phyloP scores from a whole-genome alignment of 345 rosid species.

The Hypericum perforatum region DNA sequence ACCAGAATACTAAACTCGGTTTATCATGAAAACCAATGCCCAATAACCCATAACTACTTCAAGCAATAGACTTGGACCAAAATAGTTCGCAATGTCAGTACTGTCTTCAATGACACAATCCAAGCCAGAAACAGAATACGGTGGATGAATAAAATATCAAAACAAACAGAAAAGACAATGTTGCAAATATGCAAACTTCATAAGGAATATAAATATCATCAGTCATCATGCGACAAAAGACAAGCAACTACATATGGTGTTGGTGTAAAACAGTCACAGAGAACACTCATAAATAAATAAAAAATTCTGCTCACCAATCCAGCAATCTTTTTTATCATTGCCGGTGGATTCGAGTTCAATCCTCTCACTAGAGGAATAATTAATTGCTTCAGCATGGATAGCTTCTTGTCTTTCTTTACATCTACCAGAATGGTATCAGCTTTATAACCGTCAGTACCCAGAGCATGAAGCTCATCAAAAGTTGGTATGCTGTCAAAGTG shows the following conservation, averaged over 20 bases:
- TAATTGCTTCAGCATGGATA: conserved; percentile 80
- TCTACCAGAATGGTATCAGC: conserved; percentile 86
- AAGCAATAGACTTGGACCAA: no score
- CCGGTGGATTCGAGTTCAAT: conserved; percentile 78
- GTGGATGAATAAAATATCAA: no score
- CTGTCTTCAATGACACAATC: no score
- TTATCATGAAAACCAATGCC: no score
- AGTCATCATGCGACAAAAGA: background rate
- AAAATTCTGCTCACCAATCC: conserved; percentile 57
- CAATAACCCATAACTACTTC: no score
- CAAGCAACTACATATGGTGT: background rate
- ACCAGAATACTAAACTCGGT: no score
- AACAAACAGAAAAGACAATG: no score
- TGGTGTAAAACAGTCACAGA: background rate
- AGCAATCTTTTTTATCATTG: conserved; percentile 81
- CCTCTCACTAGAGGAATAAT: conserved; percentile 68
- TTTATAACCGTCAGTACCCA: conserved; percentile 62
- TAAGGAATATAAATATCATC: no score
- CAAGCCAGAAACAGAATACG: no score
- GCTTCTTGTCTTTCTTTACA: conserved; percentile 71
- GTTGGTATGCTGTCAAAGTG: conserved; percentile 63
- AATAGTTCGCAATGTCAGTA: no score
- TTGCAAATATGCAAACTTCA: no score
- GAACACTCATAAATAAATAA: conserved; percentile 9
- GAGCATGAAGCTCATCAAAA: conserved; percentile 73